A percentile compares a stretch with the other conserved stretches of the same genome.
These are phyloP conservation scores for Phytophthora fragariae DNA, from an alignment of 352 stramenopile genomes.

Conservation along the genomic window DNA sequence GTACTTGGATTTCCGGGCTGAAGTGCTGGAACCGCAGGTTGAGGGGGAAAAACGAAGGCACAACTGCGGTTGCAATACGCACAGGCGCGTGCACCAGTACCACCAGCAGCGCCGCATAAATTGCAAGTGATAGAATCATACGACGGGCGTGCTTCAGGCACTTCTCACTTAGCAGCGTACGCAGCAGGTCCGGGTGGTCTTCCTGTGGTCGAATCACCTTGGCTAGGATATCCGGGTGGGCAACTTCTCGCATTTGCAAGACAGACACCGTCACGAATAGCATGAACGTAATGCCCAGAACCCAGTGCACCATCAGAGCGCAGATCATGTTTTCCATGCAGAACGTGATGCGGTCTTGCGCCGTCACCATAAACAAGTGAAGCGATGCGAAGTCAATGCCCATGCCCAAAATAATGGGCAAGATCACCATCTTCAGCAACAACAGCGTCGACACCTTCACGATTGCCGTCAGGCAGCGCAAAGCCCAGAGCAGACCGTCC, in stretches of 20 bases:
- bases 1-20: conserved; percentile 95
- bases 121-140: conserved; percentile 93
- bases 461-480: conserved; percentile 84
- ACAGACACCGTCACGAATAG: conserved; percentile 97
- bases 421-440: conserved; percentile 97
- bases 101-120: conserved; percentile 91
- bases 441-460: conserved; percentile 96
- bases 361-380: conserved; percentile 85
- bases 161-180: conserved; percentile 94
- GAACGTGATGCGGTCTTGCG: conserved; percentile 82
- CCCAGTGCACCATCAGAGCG: conserved; percentile 96
- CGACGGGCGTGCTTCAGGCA: conserved; percentile 93
- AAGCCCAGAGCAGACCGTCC: conserved; percentile 78
- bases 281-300: conserved; percentile 98
- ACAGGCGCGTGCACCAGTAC: conserved; percentile 91
- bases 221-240: conserved; percentile 93
- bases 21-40: conserved; percentile 93
- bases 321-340: conserved; percentile 91
- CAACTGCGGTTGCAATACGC: conserved; percentile 59
- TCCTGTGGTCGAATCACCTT: conserved; percentile 94
- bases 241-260: conserved; percentile 94
- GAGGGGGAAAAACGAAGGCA: conserved; percentile 72
- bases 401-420: conserved; percentile 95
- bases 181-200: conserved; percentile 96
- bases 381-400: conserved; percentile 95